Evolutionary conservation across 345 rosid species (phyloP), one percentile per base, ranked within the genome.

Genomic region (Hibiscus tridactylites): DNA sequence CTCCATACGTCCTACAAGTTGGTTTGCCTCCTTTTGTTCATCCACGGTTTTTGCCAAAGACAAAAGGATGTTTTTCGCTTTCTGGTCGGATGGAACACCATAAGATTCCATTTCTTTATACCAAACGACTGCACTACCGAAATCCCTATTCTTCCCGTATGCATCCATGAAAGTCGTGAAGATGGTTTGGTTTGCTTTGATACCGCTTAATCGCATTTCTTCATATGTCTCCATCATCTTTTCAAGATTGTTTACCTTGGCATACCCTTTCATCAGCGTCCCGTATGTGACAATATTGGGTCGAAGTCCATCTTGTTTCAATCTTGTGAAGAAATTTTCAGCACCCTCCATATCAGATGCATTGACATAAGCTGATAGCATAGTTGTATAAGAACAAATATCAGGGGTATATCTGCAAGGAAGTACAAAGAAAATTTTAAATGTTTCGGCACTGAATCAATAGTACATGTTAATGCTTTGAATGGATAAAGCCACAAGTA

Each of bases 341-440:
- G 97, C 97, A 73, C 97, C 96, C n/a, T 87, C 96, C 95, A 91
- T 85, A 78, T 95, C 97, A 0, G 88, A 83, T 5, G 93, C 93
- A 74, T 92, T 95, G 60, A 92, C 92, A 81, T 92, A 91, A 5
- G 99, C 96, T 59, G 91, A 88, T 77, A 95, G 74, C 99, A 95
- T 91, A 13, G 97, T 95, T 71, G 97, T 86, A 73, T 95, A 95
- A 53, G 97, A 92, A 74, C 85, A 90, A 13, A 95, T 83, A 83
- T 95, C 97, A 12, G 97, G 97, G 29, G 68, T 77, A 77, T 71
- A 86, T 71, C 99, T 91, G 86, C 75, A 75, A 77, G 58, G n/a
- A 33, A 74, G n/a, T 35, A 69, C 33, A 74, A 21, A 13, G 10
- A 52, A 28, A 24, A 65, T 44, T 9, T 65, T 19, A 10, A 37